phyloP scores from a whole-genome alignment of 2,329 filamentous ascomycete species.

The Epichloe aotearoae region DNA sequence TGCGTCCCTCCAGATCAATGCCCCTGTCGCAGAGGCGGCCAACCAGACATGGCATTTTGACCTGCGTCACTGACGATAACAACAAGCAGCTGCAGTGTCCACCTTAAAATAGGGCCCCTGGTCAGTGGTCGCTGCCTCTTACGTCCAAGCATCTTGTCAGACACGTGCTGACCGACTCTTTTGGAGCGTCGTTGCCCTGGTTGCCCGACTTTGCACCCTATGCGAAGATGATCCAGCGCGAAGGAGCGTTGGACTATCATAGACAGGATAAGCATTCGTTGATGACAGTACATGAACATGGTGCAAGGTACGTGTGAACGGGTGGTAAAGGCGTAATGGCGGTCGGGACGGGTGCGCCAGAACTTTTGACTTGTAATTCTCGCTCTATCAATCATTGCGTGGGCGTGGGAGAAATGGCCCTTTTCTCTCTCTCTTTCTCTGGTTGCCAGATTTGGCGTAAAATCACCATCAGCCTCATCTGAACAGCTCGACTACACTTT shows the following conservation, averaged over 20 bases:
- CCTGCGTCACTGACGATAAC: not conserved
- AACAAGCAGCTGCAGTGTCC: not conserved
- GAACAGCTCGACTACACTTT: not conserved
- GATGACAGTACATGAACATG: not conserved
- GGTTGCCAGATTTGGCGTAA: not conserved
- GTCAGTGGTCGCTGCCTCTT: not conserved
- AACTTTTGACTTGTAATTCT: no score
- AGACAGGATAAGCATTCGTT: not conserved
- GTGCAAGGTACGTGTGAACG: not conserved
- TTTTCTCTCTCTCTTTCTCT: not conserved
- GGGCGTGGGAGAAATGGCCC: no score
- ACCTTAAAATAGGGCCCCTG: not conserved
- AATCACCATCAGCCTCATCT: not conserved
- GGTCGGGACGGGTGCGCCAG: not conserved
- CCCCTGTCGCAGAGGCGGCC: slow-evolving; percentile 1
- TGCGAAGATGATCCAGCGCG: not conserved
- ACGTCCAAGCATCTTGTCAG: not conserved
- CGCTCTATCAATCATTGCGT: no score
- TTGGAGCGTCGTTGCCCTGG: not conserved
- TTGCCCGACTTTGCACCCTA: not conserved
- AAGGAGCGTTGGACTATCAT: not conserved
- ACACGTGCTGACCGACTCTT: slow-evolving; percentile 8
- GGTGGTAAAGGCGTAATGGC: not conserved
- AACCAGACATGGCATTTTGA: not conserved
- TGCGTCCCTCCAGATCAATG: not conserved